Conservation (phyloP, 176 grass and related monocot species). For the Oryza glaberrima region DNA sequence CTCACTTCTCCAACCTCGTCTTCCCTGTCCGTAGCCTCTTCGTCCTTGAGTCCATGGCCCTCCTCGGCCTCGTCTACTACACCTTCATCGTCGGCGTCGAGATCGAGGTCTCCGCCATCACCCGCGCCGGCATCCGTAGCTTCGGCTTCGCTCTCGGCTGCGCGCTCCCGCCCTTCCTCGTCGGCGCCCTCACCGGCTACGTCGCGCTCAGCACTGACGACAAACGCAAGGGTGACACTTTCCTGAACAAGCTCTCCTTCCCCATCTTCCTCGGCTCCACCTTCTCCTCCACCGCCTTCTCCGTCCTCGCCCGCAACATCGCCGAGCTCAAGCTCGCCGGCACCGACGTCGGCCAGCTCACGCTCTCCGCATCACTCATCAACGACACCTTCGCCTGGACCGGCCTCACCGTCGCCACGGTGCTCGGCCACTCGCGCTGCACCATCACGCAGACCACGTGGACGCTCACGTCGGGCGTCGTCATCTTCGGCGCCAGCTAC, state of each 20-base stretch:
- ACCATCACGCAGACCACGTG: conserved; percentile 12
- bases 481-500: too few relatives aligned
- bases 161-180: conserved; percentile 53
- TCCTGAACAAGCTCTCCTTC: conserved; percentile 46
- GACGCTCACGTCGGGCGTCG: conserved; percentile 37
- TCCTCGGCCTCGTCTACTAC: conserved; percentile 77
- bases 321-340: conserved; percentile 5
- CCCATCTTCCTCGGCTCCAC: conserved; percentile 63
- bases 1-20: conserved; percentile 24
- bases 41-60: conserved; percentile 66
- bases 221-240: background rate
- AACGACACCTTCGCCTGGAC: conserved; percentile 62
- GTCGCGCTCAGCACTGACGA: conserved; percentile 20
- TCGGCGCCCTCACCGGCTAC: conserved; percentile 43
- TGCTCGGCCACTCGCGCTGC: conserved; percentile 37
- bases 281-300: conserved; percentile 71
- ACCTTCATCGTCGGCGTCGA: conserved; percentile 70
- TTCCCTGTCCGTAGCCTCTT: conserved; percentile 70
- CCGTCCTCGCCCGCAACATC: conserved; percentile 64
- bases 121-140: conserved; percentile 35
- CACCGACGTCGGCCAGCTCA: conserved; percentile 69
- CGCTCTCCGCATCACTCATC: conserved; percentile 63
- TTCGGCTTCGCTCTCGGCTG: conserved; percentile 61
- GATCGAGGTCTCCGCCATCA: conserved; percentile 54
- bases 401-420: conserved; percentile 48